phyloP scores from a whole-genome alignment of 805 yeast species.

The Candida nanaspora region DNA sequence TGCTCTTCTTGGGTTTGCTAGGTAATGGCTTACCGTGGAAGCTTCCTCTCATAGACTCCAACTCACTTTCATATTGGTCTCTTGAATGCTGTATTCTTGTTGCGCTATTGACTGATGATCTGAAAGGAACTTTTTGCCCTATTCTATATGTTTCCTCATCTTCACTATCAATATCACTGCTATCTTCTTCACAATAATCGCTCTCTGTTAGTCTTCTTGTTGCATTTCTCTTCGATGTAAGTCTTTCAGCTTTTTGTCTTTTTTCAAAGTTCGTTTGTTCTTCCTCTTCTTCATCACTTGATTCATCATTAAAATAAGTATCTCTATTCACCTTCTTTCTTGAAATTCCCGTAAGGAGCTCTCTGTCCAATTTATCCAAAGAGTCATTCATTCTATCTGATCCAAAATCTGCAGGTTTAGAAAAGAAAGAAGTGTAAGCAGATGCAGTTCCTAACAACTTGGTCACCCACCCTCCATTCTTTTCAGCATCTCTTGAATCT shows the following conservation, averaged over 20 bases:
- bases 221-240: background rate
- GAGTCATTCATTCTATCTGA: slow-evolving; percentile 7
- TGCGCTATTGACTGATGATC: slow-evolving; percentile 9
- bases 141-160: slow-evolving; percentile 10
- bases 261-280: background rate
- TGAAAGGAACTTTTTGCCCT: slow-evolving; percentile 19
- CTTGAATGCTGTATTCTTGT: slow-evolving; percentile 3
- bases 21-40: slow-evolving; percentile 15
- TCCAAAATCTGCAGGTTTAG: slow-evolving; percentile 5
- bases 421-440: slow-evolving; percentile 13
- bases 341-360: slow-evolving; percentile 18
- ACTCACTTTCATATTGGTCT: slow-evolving; percentile 5
- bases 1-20: slow-evolving; percentile 1
- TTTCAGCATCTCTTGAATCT: background rate
- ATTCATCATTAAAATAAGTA: slow-evolving; percentile 8
- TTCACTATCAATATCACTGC: too few species aligned
- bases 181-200: background rate
- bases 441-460: slow-evolving; percentile 9
- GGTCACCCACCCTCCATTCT: slow-evolving; percentile 12
- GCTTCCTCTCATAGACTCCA: slow-evolving; percentile 9
- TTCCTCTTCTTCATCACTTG: slow-evolving; percentile 21
- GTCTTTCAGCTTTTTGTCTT: background rate
- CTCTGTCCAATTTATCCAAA: slow-evolving; percentile 13
- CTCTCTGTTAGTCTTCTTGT: background rate
- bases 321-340: slow-evolving; percentile 10